phyloP scores from a whole-genome alignment of 208 protist genomes.

The Acanthamoeba culbertsoni region DNA sequence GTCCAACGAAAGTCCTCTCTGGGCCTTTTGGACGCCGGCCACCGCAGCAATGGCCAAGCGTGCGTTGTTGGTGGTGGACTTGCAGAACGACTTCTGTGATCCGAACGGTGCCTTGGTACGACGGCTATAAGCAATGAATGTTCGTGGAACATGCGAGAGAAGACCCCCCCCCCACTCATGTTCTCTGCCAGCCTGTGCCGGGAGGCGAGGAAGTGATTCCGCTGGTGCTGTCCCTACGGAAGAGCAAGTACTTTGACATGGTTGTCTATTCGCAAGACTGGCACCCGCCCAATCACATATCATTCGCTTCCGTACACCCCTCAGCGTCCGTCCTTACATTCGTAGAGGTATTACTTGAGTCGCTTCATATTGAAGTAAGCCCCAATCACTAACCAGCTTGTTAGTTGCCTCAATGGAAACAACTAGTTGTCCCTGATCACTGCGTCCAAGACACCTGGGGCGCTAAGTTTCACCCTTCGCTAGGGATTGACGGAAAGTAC shows the following conservation, averaged over 20 bases:
- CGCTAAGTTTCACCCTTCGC: constrained; percentile 72
- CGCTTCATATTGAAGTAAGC: too few relatives aligned
- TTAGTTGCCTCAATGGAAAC: constrained; percentile 52
- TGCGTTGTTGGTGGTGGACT: constrained; percentile 79
- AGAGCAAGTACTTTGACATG: constrained; percentile 70
- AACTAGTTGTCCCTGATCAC: constrained; percentile 84
- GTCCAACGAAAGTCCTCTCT: too few relatives aligned
- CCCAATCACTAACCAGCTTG: background rate
- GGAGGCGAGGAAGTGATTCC: constrained; percentile 56
- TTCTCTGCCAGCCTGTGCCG: background rate
- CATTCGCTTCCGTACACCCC: constrained; percentile 78
- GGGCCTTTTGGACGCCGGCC: background rate
- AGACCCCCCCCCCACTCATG: background rate
- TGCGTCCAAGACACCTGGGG: constrained; percentile 79
- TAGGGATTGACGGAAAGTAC: background rate
- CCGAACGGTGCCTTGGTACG: constrained; percentile 1
- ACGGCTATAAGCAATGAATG: too few relatives aligned
- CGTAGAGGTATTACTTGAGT: constrained; percentile 52
- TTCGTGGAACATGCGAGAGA: background rate
- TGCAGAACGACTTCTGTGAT: constrained; percentile 83
- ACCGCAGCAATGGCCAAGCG: background rate
- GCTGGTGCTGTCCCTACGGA: constrained; percentile 69
- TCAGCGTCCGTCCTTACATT: constrained; percentile 54
- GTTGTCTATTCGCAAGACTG: constrained; percentile 82
- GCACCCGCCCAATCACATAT: constrained; percentile 80